Conservation (phyloP, 2,329 filamentous ascomycete species). For the Nothomitra cinnamomea region DNA sequence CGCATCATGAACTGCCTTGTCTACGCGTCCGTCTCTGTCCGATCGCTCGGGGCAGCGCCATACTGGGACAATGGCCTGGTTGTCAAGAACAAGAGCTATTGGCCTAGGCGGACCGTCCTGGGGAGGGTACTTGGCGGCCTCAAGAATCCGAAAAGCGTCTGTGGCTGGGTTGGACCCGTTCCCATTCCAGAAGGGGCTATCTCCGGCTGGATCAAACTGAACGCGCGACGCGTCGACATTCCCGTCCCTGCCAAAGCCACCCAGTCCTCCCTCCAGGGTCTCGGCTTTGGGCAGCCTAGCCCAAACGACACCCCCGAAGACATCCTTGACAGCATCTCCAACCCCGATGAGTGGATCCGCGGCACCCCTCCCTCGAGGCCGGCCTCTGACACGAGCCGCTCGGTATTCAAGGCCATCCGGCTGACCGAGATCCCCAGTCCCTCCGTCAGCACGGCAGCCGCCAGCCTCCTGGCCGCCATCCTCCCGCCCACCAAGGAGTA, state of each 20-base stretch:
- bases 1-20: conserved; percentile 10
- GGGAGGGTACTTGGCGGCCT: conserved; percentile 11
- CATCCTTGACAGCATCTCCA: not conserved
- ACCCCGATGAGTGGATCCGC: not conserved
- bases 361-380: not conserved
- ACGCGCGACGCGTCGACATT: conserved; percentile 3
- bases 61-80: conserved; percentile 9
- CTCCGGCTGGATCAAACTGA: not conserved
- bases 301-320: not conserved
- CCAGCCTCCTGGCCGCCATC: not conserved
- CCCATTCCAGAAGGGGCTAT: conserved; percentile 4
- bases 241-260: not conserved
- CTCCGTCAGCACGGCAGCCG: too few relatives aligned
- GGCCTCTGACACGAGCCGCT: not conserved
- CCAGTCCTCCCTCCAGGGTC: not conserved
- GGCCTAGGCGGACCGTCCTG: conserved; percentile 11
- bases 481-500: conserved; percentile 5
- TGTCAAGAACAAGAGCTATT: conserved; percentile 11
- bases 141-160: conserved; percentile 5
- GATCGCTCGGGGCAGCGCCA: not conserved
- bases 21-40: conserved; percentile 7
- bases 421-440: conserved; percentile 4
- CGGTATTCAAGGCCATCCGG: conserved; percentile 1
- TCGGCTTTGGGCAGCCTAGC: not conserved
- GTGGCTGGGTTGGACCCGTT: conserved; percentile 13